Conservation (phyloP, 768 basidiomycete species). For the Lentinula raphanica region DNA sequence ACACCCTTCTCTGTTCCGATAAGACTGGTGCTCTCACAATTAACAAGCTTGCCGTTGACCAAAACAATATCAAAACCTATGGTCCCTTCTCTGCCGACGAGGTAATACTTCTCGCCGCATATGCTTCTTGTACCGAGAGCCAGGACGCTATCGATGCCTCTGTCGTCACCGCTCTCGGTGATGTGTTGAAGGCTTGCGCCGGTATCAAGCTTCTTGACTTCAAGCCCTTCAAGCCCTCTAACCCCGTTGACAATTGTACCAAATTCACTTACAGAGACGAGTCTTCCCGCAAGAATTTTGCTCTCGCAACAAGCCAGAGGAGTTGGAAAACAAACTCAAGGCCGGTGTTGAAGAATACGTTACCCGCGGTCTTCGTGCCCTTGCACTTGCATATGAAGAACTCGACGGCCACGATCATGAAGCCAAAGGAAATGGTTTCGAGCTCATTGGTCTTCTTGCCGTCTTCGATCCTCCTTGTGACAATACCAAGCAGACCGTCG, state of each 20-base stretch:
- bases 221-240: conserved; percentile 99
- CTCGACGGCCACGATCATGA: conserved; percentile 77
- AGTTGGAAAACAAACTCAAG: conserved; percentile 87
- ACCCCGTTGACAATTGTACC: conserved; percentile 98
- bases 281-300: conserved; percentile 91
- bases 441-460: conserved; percentile 92
- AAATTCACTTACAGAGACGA: conserved; percentile 97
- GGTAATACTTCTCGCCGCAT: conserved; percentile 89
- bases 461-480: conserved; percentile 98
- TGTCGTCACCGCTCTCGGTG: conserved; percentile 75
- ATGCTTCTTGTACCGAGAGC: conserved; percentile 97
- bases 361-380: conserved; percentile 91
- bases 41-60: conserved; percentile 99
- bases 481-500: conserved; percentile 98
- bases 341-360: conserved; percentile 96
- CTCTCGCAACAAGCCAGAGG: conserved; percentile 94
- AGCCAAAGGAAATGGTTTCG: conserved; percentile 92
- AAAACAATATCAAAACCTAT: conserved; percentile 86
- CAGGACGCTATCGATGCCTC: conserved; percentile 95
- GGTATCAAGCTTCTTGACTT: conserved; percentile 97
- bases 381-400: conserved; percentile 95
- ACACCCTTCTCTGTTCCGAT: conserved; percentile 98
- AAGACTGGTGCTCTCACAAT: conserved; percentile 98
- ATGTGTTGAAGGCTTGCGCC: conserved; percentile 68
- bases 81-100: conserved; percentile 84